Base-by-base conservation (phyloP, 139 green algal species). In the Micromonas pusilla region DNA sequence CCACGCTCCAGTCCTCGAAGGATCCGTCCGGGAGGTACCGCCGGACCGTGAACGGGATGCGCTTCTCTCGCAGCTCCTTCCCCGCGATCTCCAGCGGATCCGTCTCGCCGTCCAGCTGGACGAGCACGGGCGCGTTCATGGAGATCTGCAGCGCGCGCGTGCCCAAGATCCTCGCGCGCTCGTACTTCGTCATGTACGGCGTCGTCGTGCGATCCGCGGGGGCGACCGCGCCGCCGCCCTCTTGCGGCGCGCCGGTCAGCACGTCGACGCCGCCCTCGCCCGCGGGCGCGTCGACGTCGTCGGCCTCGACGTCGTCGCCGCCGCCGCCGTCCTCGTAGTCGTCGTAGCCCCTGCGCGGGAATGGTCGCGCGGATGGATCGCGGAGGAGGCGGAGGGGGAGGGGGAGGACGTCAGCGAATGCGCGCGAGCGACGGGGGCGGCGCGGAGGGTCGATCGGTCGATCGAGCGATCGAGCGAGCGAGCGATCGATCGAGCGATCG, bases 41-140 rank as follows among this genome's bases (percentile, higher is more conserved):
- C 54, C 95, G 82, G 4, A 99, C 94, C n/a, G 88, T 98, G 86
- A 98, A 99, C 0, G 95, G 95, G 64, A 99, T 96, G 80, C 97
- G 97, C 83, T 93, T 95, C 67, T 97, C 90, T 0, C 91, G 81
- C 78, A 99, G 81, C 86, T 99, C 95, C 74, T 86, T 97, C 79
- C 89, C 88, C 2, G 94, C 94, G 80, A 98, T 98, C 85, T 93
- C 85, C 25, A 93, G 80, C 21, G 90, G 89, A 73, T 93, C 90
- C 3, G 89, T 92, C 79, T 92, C 87, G 0, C 88, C 91, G 37
- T 91, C 88, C 53, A 95, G 82, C 36, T 94, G 89, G 64, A 98
- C 92, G 92, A 98, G 95, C 0, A 97, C 87, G 1, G 94, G 94
- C 5, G 94, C 94, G 80, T 98, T 98, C 94, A 98, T 97, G 79